Base-by-base conservation (phyloP, 331 rosid genomes). In the Pyracantha coccinea region DNA sequence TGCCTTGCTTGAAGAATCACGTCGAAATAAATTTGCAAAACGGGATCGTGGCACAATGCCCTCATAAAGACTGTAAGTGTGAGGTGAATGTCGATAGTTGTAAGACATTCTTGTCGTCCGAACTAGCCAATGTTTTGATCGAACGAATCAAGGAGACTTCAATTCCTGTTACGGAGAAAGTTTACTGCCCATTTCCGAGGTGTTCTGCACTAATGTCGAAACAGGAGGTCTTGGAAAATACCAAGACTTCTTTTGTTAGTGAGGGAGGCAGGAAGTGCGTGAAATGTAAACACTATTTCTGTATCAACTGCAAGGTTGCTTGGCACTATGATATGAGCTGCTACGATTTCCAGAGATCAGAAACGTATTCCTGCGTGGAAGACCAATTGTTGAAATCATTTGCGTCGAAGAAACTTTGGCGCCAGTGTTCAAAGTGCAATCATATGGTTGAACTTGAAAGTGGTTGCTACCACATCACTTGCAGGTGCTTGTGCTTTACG, bases 401-500 rank as follows among this genome's bases (percentile, higher is more conserved):
- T 76, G 96, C 93, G 27, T 54, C 75, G 54, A 73, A 15, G 29
- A 81, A 82, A 57, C 80, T 52, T 25, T 90, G 97, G 97, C 85
- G 86, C 20, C 91, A 85, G 84, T 92, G 96, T 50, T 76, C 83
- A 44, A 90, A 87, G 83, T 92, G 96, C 76, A 87, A 68, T 69
- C 91, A 88, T 73, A 78, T 92, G 91, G 83, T 90, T 73, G 97
- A 90, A 80, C 96, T 90, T 33, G 80, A 85, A 8, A 89, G 86
- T 77, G 97, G 97, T 58, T 92, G 97, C 87, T 84, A 85, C 74
- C 93, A 92, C 84, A 92, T 90, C 84, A 88, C 92, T 61, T 90
- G 97, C 97, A 87, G 96, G 97, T 92, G 78, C 25, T 44, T 57
- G 97, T 90, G 78, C 24, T 53, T 57, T 74, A 21, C 15, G 2